Conservation (phyloP, 495 filamentous ascomycete genomes). For the Penicillium nucicola region DNA sequence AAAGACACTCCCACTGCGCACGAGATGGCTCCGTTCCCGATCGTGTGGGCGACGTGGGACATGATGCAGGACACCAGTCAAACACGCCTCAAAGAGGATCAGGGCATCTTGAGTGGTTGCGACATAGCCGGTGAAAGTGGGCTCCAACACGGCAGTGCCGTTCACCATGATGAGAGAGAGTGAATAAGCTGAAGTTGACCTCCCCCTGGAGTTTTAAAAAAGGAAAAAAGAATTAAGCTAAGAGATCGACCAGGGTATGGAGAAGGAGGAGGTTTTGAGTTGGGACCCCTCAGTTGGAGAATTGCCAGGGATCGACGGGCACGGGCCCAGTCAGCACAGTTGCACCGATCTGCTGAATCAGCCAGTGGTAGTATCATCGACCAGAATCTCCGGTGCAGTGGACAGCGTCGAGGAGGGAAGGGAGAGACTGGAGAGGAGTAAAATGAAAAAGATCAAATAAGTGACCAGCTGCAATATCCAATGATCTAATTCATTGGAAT, state of each 20-base stretch:
- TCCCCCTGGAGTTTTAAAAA: background rate
- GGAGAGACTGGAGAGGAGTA: too few relatives aligned
- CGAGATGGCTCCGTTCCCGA: slow-evolving; percentile 67
- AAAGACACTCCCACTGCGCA: slow-evolving; percentile 80
- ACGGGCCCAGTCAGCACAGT: slow-evolving; percentile 35
- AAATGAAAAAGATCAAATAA: too few relatives aligned
- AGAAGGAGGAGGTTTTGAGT: slow-evolving; percentile 35
- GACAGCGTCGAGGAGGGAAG: background rate
- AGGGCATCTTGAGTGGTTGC: slow-evolving; percentile 71
- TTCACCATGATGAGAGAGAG: slow-evolving; percentile 39
- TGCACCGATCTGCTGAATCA: slow-evolving; percentile 28
- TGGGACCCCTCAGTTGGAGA: slow-evolving; percentile 30
- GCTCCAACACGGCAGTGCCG: slow-evolving; percentile 46
- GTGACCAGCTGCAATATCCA: too few relatives aligned
- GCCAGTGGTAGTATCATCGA: background rate
- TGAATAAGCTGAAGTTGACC: background rate
- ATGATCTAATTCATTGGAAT: too few relatives aligned
- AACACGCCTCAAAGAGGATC: slow-evolving; percentile 70
- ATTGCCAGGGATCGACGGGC: slow-evolving; percentile 38
- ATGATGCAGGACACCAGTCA: slow-evolving; percentile 65
- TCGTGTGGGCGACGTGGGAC: slow-evolving; percentile 83
- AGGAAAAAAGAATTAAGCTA: slow-evolving; percentile 23
- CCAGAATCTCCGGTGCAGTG: slow-evolving; percentile 1
- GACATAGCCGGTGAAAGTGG: slow-evolving; percentile 66
- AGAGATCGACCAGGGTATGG: slow-evolving; percentile 34